Percentiles rank a stretch among this genome's conserved stretches.
phyloP scores from a whole-genome alignment of 768 basidiomycete species.

The Lentinula detonsa region DNA sequence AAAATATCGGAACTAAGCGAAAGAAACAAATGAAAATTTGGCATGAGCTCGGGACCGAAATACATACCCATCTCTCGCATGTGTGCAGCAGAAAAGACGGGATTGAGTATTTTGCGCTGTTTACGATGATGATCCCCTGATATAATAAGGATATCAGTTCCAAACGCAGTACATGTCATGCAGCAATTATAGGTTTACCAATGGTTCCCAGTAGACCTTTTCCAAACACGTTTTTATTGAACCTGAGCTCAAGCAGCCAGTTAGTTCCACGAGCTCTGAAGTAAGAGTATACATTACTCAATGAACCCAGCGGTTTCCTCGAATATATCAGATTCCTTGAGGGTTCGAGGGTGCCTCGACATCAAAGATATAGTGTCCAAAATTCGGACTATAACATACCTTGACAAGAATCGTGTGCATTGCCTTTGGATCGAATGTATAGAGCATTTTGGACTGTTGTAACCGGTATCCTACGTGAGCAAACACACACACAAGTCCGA shows the following conservation, averaged over 20 bases:
- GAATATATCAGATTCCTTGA: not conserved
- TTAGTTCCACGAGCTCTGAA: not conserved
- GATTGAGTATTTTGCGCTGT: conserved; percentile 12
- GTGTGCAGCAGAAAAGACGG: conserved; percentile 25
- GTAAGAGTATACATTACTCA: not conserved
- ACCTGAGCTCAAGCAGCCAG: not conserved
- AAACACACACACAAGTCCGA: not conserved
- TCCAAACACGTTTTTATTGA: not conserved
- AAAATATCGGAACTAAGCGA: not conserved
- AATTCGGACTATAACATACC: not conserved
- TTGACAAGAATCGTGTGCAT: conserved; percentile 1
- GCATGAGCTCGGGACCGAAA: conserved; percentile 16
- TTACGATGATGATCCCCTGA: conserved; percentile 17
- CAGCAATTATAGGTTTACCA: not conserved
- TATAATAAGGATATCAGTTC: not conserved
- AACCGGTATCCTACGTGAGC: not conserved
- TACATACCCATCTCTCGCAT: conserved; percentile 24
- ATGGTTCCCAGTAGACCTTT: not conserved
- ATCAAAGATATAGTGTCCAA: no score
- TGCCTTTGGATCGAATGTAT: conserved; percentile 1
- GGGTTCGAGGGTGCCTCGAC: not conserved
- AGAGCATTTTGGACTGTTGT: not conserved
- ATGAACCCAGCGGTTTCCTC: not conserved
- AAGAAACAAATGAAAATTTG: conserved; percentile 10
- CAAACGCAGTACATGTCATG: not conserved